Evolutionary conservation across 2,329 filamentous ascomycete species (phyloP).

Genomic region (Phoma sp.): DNA sequence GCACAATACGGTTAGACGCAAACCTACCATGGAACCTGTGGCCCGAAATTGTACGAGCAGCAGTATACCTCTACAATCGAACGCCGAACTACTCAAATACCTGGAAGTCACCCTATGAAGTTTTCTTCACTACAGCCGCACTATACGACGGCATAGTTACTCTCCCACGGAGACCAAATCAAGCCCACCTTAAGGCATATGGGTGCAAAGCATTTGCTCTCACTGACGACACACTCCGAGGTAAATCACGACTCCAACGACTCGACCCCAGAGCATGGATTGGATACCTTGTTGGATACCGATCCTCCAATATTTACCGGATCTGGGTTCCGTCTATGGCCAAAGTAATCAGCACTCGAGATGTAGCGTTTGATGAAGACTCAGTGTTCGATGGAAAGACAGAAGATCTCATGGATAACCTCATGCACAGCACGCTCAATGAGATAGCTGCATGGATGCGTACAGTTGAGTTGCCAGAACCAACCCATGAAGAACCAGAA

Average conservation of each 20-base stretch:
- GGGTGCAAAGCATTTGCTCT: conserved; percentile 5
- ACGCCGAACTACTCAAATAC: conserved; percentile 12
- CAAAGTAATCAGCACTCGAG: conserved; percentile 4
- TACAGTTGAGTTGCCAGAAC: background rate
- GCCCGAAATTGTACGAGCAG: conserved; percentile 8
- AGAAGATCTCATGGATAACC: conserved; percentile 14
- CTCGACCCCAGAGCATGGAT: conserved; percentile 14
- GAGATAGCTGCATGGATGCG: conserved; percentile 8
- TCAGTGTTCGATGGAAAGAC: conserved; percentile 9
- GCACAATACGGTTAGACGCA: conserved; percentile 6
- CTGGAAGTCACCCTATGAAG: conserved; percentile 12
- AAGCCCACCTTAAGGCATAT: conserved; percentile 5
- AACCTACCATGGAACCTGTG: conserved; percentile 1
- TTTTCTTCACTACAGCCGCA: conserved; percentile 12
- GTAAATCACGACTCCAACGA: conserved; percentile 3
- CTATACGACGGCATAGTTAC: background rate
- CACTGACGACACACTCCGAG: background rate
- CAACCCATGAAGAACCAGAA: background rate
- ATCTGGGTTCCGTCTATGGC: conserved; percentile 1
- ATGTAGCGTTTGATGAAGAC: conserved; percentile 13
- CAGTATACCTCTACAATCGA: conserved; percentile 17
- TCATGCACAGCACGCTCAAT: no score
- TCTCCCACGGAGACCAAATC: conserved; percentile 2
- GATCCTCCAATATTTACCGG: conserved; percentile 1
- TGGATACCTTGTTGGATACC: conserved; percentile 11